A percentile compares a stretch with the other conserved stretches of the same genome.
These are phyloP conservation scores for Ceratocystis colombiana DNA, from an alignment of 2,329 filamentous ascomycete species.

Conservation along the genomic window DNA sequence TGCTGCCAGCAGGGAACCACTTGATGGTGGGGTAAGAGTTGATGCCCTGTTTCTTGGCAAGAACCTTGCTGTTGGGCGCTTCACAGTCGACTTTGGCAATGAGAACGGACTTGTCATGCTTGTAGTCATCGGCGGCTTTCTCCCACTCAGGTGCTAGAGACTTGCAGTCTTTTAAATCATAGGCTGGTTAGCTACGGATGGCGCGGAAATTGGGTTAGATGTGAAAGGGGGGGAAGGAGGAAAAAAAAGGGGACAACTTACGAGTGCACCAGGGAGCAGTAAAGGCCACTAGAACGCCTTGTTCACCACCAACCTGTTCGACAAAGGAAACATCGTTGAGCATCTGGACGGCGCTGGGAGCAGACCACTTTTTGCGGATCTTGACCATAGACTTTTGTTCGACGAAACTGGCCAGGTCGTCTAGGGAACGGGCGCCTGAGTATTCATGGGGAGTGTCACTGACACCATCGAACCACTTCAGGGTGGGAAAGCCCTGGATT, in stretches of 20 bases:
- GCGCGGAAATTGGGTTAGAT: no score
- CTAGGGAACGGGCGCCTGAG: conserved; percentile 74
- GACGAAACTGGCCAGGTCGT: conserved; percentile 72
- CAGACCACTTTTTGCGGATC: conserved; percentile 62
- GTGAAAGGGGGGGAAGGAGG: not conserved
- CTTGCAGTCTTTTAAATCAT: conserved; percentile 71
- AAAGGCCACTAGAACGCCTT: conserved; percentile 89
- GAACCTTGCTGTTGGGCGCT: conserved; percentile 69
- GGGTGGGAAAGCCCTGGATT: conserved; percentile 87
- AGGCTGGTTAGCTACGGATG: not conserved
- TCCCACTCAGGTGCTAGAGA: conserved; percentile 84
- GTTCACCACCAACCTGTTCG: conserved; percentile 66
- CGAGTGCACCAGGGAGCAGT: conserved; percentile 98
- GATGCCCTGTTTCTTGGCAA: conserved; percentile 65
- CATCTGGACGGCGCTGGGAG: conserved; percentile 66
- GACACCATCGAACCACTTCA: conserved; percentile 98
- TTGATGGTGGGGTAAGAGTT: conserved; percentile 93
- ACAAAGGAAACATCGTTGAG: conserved; percentile 73
- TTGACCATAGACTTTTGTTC: conserved; percentile 77
- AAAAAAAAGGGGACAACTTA: conserved; percentile 44
- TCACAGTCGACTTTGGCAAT: conserved; percentile 96
- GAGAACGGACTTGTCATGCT: conserved; percentile 63
- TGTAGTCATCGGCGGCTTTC: conserved; percentile 70
- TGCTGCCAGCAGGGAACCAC: conserved; percentile 83
- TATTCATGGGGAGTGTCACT: conserved; percentile 78